Evolutionary conservation across 192 early-diverging fungal species (phyloP), one percentile per base, ranked within the genome.

Genomic region (Podila epicladia): DNA sequence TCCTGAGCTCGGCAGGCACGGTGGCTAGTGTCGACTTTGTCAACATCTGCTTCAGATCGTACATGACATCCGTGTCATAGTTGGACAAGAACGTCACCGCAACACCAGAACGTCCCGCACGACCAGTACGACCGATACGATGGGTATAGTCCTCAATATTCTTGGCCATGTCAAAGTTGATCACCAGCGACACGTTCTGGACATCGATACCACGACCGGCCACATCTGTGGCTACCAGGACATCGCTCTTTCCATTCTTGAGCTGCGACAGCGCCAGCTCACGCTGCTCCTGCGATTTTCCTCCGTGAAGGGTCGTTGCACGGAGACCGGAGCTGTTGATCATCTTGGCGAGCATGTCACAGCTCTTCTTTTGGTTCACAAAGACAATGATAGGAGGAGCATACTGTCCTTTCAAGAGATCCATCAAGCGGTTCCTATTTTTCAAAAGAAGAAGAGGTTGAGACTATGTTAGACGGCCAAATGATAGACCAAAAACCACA

Each of bases 151-250:
- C 94, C 91, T 98, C 97, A 84, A 99, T 97, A 67, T 92, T 94
- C 83, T 97, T 98, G 51, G 97, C 93, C 97, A 99, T 99, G 70
- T 99, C 96, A 83, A 91, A 99, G 83, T 99, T 99, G 55, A 99
- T 82, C 6, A 99, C 98, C 59, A 99, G 82, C 5, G 95, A 96
- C 22, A 99, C 96, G 74, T 99, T 93, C 75, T 98, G 96, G 71
- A 99, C 91, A 86, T 99, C 98, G 76, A 99, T 97, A 89, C 98
- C 98, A 83, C 98, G 95, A 45, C 96, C 97, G 45, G 97, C 98
- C 22, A 99, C 98, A 86, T 99, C 97, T 0, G 97, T 99, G 13
- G 98, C 98, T 58, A 99, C 95, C 63, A 99, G 83, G 38, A 99
- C 90, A 61, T 95, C 95, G 50, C 90, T 94, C 26, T 88, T 83